Conservation (phyloP, 345 rosid species). For the Erodium maritimum region DNA sequence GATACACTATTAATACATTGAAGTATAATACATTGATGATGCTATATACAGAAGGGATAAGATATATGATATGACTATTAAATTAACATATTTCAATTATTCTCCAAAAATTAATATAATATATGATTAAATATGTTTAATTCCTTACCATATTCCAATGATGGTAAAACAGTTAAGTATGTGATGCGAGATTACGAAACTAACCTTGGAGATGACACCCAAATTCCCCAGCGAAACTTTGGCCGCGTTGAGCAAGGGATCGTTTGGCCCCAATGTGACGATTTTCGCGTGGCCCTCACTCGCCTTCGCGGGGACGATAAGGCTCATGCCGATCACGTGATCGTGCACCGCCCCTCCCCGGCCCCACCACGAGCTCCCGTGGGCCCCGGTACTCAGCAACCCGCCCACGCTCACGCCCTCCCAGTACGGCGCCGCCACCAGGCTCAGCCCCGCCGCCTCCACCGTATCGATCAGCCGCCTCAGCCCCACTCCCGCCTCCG, state of each 20-base stretch:
- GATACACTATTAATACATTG: too few species aligned
- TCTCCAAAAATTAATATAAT: too few species aligned
- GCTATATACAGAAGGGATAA: too few species aligned
- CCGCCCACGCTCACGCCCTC: conserved; percentile 89
- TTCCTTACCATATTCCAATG: too few species aligned
- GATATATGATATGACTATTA: too few species aligned
- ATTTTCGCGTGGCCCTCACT: conserved; percentile 61
- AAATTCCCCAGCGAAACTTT: conserved; percentile 60
- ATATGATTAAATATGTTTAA: too few species aligned
- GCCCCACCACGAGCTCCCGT: conserved; percentile 97
- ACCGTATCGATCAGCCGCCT: conserved; percentile 55
- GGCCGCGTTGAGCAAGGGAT: conserved; percentile 61
- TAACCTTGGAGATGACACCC: conserved; percentile 84
- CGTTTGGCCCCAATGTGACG: conserved; percentile 31
- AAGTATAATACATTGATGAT: too few species aligned
- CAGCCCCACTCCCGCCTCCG: conserved; percentile 56
- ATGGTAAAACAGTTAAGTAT: too few species aligned
- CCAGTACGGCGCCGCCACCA: conserved; percentile 79
- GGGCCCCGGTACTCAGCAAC: conserved; percentile 72
- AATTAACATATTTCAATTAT: too few species aligned
- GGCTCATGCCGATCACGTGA: conserved; percentile 57
- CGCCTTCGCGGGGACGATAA: conserved; percentile 42
- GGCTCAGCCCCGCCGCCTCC: conserved; percentile 51
- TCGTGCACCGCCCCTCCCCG: conserved; percentile 91
- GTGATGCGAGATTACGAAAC: not conserved